These are phyloP conservation scores for Apiospora phragmitis DNA, from an alignment of 2,329 filamentous ascomycete genomes.

Conservation along the genomic window DNA sequence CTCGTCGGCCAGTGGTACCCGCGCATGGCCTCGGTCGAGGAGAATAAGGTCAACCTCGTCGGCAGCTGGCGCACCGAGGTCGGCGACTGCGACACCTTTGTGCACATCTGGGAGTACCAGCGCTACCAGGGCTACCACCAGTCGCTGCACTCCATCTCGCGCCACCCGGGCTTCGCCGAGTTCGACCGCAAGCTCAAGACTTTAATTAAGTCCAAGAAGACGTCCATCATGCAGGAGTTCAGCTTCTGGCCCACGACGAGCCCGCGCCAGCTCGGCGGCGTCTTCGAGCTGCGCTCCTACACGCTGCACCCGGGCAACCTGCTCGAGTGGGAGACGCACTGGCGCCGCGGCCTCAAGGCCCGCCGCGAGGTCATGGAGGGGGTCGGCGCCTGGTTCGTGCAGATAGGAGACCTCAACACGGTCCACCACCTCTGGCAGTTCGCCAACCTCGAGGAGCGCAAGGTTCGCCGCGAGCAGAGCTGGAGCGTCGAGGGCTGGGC, in stretches of 20 bases:
- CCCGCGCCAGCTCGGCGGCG: conserved; percentile 82
- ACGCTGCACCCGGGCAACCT: conserved; percentile 94
- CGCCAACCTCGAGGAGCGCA: conserved; percentile 92
- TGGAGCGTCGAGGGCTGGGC: conserved; percentile 96
- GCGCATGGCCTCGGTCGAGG: conserved; percentile 75
- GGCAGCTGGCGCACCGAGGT: conserved; percentile 99
- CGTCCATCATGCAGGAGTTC: conserved; percentile 98
- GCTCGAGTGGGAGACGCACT: conserved; percentile 98
- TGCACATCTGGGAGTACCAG: conserved; percentile 99
- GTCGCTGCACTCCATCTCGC: conserved; percentile 81
- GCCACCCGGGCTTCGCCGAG: conserved; percentile 77
- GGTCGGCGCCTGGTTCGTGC: conserved; percentile 97
- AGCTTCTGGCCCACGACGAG: conserved; percentile 98
- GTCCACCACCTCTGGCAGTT: conserved; percentile 99
- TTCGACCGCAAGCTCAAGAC: conserved; percentile 84
- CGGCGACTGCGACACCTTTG: conserved; percentile 95
- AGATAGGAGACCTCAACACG: conserved; percentile 95
- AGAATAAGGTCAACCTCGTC: conserved; percentile 94
- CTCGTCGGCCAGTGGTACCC: conserved; percentile 93
- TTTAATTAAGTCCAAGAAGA: conserved; percentile 82
- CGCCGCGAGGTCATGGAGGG: conserved; percentile 97
- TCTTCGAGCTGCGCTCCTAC: conserved; percentile 97
- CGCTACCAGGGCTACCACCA: conserved; percentile 94
- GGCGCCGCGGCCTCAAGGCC: conserved; percentile 88
- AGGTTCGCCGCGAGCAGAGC: conserved; percentile 86